Evolutionary conservation across 805 yeast species (phyloP), one percentile per base, ranked within the genome.

Genomic region (Candida succiphila): DNA sequence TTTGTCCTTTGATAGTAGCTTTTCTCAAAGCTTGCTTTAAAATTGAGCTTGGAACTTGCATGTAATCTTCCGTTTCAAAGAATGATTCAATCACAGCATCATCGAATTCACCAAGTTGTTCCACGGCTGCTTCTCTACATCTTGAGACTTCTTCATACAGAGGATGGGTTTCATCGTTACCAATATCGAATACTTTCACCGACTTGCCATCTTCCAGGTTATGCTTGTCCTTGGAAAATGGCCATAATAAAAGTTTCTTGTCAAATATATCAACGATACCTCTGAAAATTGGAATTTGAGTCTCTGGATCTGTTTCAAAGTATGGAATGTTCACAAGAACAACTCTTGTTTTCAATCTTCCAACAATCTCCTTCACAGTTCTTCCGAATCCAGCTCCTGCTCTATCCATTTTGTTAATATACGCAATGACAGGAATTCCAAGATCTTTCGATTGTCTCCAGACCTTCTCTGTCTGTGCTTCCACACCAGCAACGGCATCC

Each of bases 401-500:
- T 38, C 97, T 68, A 58, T 92, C 98, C 97, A 92, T 88, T 55
- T 92, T 92, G 56, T 92, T 92, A 23, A 92, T 72, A 51, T 75
- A 92, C 10, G 85, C 77, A 10, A 92, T 62, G 32, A 74, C 69
- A 0, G 98, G 97, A 25, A 92, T 75, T 3, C 56, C 55, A 43
- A 78, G 57, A 14, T 68, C 69, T 16, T 60, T 62, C 1, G 96
- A 88, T 55, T 88, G 95, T 41, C 70, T 73, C 96, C 97, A 92
- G 3, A 92, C 97, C 49, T 87, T 89, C 52, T 88, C 96, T 0
- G 98, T 89, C 56, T 92, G 97, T 0, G 97, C 92, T 53, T 92
- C 98, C 1, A 92, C 98, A 10, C 98, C 98, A 2, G 96, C 96
- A 7, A 89, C 97, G 1, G 84, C 95, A 60, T 92, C 98, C 33